Evolutionary conservation across 805 yeast species (phyloP).

Genomic region (Yarrowia hollandica): DNA sequence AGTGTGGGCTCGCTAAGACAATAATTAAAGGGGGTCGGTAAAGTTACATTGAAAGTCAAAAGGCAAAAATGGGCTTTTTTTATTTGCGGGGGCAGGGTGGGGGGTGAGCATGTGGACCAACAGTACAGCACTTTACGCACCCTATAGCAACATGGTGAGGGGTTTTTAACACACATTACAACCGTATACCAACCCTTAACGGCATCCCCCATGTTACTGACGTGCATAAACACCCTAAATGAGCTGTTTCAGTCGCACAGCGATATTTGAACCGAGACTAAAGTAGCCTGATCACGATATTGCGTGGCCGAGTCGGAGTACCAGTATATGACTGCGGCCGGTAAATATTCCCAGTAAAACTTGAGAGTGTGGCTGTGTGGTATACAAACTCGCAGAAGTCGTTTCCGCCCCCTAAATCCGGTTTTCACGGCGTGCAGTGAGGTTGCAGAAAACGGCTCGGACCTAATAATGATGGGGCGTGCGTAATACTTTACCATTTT

Average conservation of each 20-base stretch:
- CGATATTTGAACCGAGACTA: neutral
- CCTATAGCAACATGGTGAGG: too few species aligned
- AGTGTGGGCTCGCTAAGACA: conserved; percentile 2
- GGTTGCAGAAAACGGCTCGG: too few species aligned
- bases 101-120: neutral
- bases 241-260: conserved; percentile 1
- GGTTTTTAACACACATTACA: too few species aligned
- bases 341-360: too few species aligned
- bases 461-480: neutral
- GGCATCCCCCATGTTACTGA: conserved; percentile 1
- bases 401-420: too few species aligned
- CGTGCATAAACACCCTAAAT: neutral
- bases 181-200: too few species aligned
- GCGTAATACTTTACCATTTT: neutral
- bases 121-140: neutral
- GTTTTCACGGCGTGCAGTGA: too few species aligned
- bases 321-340: too few species aligned
- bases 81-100: conserved; percentile 3
- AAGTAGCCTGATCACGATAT: neutral
- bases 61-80: neutral
- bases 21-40: conserved; percentile 6
- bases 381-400: too few species aligned
- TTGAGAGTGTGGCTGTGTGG: too few species aligned
- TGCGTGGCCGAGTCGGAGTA: too few species aligned
- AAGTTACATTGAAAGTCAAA: conserved; percentile 6